Conservation (phyloP, 208 protist species). For the Trypanosoma avium region DNA sequence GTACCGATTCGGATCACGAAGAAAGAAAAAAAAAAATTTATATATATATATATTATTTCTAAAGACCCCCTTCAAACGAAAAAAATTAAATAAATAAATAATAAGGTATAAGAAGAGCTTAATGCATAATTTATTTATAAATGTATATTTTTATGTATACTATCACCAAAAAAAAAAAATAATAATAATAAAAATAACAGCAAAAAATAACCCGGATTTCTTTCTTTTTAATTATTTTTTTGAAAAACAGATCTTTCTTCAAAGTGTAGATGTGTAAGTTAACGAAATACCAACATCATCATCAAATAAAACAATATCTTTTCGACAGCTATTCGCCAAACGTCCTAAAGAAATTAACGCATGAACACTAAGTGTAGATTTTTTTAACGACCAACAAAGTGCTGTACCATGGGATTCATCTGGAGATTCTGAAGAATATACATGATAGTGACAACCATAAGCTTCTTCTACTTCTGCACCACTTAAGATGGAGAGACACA, state of each 20-base stretch:
- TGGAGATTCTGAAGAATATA: slow-evolving; percentile 48
- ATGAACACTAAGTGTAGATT: slow-evolving; percentile 19
- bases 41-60: too few relatives aligned
- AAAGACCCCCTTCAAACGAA: too few relatives aligned
- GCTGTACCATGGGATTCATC: slow-evolving; percentile 58
- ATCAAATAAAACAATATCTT: slow-evolving; percentile 51
- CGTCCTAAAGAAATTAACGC: slow-evolving; percentile 61
- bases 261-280: slow-evolving; percentile 46
- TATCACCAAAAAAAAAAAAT: neutral
- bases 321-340: slow-evolving; percentile 76
- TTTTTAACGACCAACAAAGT: slow-evolving; percentile 57
- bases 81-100: too few relatives aligned
- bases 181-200: slow-evolving; percentile 3
- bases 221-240: too few relatives aligned
- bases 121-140: too few relatives aligned
- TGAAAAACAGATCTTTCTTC: slow-evolving; percentile 10
- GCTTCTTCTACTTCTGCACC: slow-evolving; percentile 34
- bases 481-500: slow-evolving; percentile 42
- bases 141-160: too few relatives aligned
- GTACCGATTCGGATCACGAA: too few relatives aligned
- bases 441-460: slow-evolving; percentile 77
- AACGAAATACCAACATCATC: slow-evolving; percentile 30
- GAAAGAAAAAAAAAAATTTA: too few relatives aligned
- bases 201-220: too few relatives aligned
- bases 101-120: too few relatives aligned